Percentiles rank a stretch among this genome's conserved stretches.
These are phyloP conservation scores for Ophiostoma montium DNA, from an alignment of 2,329 filamentous ascomycete genomes.

Conservation along the genomic window DNA sequence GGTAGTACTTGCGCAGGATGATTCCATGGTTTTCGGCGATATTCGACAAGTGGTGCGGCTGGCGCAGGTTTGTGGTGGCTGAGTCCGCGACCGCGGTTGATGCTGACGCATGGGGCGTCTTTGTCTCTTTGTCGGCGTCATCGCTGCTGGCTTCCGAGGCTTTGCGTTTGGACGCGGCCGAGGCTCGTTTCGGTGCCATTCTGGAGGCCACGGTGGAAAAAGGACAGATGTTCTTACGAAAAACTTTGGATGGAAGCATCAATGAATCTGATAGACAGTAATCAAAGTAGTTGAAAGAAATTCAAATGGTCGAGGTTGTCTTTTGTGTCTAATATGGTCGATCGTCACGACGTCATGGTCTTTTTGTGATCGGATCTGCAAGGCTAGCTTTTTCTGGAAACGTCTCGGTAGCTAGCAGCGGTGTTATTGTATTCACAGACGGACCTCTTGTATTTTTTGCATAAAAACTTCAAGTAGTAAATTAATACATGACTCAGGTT, in stretches of 20 bases:
- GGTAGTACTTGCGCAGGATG: slow-evolving; percentile 64
- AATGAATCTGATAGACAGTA: too few species aligned
- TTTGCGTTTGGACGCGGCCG: not conserved
- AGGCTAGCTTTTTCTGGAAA: too few species aligned
- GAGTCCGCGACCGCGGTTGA: too few species aligned
- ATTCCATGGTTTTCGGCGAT: slow-evolving; percentile 43
- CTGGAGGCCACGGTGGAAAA: not conserved
- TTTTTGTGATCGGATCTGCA: not conserved
- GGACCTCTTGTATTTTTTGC: too few species aligned
- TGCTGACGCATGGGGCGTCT: not conserved
- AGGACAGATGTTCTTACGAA: not conserved
- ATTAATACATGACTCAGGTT: too few species aligned
- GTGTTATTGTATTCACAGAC: too few species aligned
- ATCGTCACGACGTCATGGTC: not conserved
- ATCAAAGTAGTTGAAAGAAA: too few species aligned
- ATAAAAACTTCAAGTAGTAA: too few species aligned
- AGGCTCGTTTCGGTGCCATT: not conserved
- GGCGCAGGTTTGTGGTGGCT: slow-evolving; percentile 19
- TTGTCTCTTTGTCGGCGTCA: not conserved
- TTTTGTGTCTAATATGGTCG: not conserved
- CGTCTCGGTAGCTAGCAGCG: too few species aligned
- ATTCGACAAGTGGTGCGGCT: slow-evolving; percentile 32
- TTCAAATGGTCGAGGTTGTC: too few species aligned
- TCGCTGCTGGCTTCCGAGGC: not conserved
- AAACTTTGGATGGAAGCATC: not conserved